Conservation (phyloP, 2,329 filamentous ascomycete species). For the Lasiodiplodia hormozganensis region DNA sequence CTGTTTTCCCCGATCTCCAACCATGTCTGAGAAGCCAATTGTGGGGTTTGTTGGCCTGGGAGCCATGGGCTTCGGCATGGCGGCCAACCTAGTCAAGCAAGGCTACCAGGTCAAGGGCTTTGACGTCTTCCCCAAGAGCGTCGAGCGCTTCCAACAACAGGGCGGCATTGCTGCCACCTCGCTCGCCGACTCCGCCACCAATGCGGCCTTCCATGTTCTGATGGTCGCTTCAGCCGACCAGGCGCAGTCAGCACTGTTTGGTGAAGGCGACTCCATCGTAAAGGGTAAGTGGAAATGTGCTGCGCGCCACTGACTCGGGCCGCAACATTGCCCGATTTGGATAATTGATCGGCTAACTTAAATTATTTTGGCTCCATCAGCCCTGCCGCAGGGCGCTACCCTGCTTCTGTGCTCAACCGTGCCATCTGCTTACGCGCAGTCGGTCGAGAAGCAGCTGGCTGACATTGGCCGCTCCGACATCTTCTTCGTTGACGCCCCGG, state of each 20-base stretch:
- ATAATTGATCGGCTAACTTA: constrained; percentile 36
- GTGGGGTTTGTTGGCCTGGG: constrained; percentile 77
- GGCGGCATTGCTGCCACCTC: constrained; percentile 67
- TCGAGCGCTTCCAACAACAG: constrained; percentile 68
- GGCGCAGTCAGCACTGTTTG: constrained; percentile 70
- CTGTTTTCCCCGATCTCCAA: neutral
- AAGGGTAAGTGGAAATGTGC: constrained; percentile 42
- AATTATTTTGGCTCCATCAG: constrained; percentile 13
- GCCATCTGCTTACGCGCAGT: constrained; percentile 69
- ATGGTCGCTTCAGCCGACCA: constrained; percentile 80
- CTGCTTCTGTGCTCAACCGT: constrained; percentile 76
- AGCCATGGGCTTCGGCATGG: constrained; percentile 85
- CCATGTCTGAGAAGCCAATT: constrained; percentile 47
- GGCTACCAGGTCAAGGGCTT: constrained; percentile 74
- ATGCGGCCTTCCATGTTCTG: constrained; percentile 68
- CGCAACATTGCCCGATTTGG: constrained; percentile 15
- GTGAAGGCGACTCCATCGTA: constrained; percentile 60
- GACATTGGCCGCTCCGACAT: constrained; percentile 67
- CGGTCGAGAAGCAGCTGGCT: constrained; percentile 64
- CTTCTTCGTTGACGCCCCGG: constrained; percentile 72
- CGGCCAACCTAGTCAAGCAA: constrained; percentile 71
- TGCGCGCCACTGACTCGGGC: constrained; percentile 21
- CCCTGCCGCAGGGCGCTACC: constrained; percentile 63
- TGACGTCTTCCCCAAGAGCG: constrained; percentile 71
- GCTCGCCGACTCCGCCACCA: constrained; percentile 66